These are phyloP conservation scores for Cystobasidiopsis lactophilus DNA, from an alignment of 768 basidiomycete genomes.

Conservation along the genomic window DNA sequence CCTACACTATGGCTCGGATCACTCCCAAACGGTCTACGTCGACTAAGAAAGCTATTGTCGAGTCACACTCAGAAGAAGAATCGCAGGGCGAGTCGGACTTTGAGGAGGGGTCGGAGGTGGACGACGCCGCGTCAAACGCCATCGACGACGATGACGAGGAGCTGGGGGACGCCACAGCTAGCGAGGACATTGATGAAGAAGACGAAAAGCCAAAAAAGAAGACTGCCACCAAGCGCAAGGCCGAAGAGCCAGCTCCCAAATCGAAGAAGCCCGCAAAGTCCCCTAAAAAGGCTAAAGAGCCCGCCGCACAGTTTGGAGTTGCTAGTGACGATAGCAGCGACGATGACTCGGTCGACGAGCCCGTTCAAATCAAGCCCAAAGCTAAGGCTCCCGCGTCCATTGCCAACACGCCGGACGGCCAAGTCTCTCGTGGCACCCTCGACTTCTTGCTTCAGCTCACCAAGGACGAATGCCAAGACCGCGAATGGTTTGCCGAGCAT, in stretches of 20 bases:
- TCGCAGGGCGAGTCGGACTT: too few relatives aligned
- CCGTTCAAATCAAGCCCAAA: too few relatives aligned
- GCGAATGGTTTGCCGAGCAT: conserved; percentile 24
- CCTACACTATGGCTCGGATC: too few relatives aligned
- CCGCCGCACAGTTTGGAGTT: too few relatives aligned
- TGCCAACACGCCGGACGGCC: not conserved
- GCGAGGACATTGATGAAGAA: not conserved
- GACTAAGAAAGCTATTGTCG: too few relatives aligned
- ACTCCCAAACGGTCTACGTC: too few relatives aligned
- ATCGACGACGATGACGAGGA: not conserved
- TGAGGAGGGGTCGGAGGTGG: too few relatives aligned
- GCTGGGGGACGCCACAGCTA: not conserved
- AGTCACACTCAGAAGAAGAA: too few relatives aligned
- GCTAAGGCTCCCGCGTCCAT: too few relatives aligned
- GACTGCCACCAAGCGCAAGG: not conserved
- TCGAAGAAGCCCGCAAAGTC: not conserved
- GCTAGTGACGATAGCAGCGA: too few relatives aligned
- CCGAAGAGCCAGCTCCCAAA: not conserved
- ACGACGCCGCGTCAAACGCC: too few relatives aligned
- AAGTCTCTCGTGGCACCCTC: conserved; percentile 18
- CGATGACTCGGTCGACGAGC: too few relatives aligned
- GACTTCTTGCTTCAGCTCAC: conserved; percentile 55
- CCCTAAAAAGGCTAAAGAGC: not conserved
- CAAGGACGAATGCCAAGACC: conserved; percentile 35
- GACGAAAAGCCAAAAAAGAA: not conserved